Evolutionary conservation across 176 grass and related monocot genomes (phyloP).

Genomic region (Carex parvula): DNA sequence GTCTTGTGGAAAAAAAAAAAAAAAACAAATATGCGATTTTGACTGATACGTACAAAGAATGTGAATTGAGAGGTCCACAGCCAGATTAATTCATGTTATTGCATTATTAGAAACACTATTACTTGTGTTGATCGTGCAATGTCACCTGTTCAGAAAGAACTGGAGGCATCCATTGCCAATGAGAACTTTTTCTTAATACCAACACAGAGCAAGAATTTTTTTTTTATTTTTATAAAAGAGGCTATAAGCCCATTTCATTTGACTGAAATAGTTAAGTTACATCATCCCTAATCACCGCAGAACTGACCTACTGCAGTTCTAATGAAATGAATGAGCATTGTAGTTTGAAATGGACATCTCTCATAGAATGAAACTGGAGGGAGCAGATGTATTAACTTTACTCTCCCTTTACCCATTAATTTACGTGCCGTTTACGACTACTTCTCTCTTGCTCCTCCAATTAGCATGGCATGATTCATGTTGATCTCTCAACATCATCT

Average conservation of each 20-base stretch:
- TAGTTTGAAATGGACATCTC: not conserved
- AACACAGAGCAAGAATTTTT: too few relatives aligned
- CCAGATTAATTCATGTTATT: not conserved
- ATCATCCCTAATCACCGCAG: too few relatives aligned
- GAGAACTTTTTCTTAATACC: too few relatives aligned
- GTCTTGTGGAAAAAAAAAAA: constrained; percentile 18
- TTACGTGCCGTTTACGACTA: constrained; percentile 59
- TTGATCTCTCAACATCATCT: constrained; percentile 17
- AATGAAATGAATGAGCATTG: too few relatives aligned
- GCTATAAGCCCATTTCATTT: too few relatives aligned
- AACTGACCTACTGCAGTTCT: too few relatives aligned
- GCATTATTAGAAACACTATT: not conserved
- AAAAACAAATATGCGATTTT: not conserved
- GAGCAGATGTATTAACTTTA: not conserved
- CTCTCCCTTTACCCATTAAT: constrained; percentile 22
- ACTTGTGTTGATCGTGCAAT: not conserved
- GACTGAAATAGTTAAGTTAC: too few relatives aligned
- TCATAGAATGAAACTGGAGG: not conserved
- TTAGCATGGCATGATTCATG: constrained; percentile 12
- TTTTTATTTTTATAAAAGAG: too few relatives aligned
- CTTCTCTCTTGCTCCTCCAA: not conserved
- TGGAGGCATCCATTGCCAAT: not conserved
- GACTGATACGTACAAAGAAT: not conserved
- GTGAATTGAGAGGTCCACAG: not conserved
- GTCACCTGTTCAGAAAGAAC: not conserved